Evolutionary conservation across 345 rosid species (phyloP).

Genomic region (Populus simonii): DNA sequence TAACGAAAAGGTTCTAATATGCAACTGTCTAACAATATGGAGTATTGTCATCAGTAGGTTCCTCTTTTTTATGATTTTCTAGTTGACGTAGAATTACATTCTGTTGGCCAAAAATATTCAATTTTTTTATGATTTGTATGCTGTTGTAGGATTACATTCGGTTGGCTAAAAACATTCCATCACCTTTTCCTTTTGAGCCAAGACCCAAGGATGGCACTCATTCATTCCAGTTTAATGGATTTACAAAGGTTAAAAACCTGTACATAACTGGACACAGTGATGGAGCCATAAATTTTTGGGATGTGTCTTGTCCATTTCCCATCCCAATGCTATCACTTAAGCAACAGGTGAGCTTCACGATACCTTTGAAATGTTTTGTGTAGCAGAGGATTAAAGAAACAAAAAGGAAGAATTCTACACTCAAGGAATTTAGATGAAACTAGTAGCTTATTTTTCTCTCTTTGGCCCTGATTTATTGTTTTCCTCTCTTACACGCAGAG

Average conservation of each 20-base stretch:
- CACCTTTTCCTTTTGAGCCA: constrained; percentile 59
- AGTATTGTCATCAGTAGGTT: neutral
- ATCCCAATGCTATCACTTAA: constrained; percentile 58
- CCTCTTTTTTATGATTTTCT: neutral
- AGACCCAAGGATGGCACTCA: constrained; percentile 50
- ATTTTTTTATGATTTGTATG: constrained; percentile 7
- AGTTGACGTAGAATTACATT: constrained; percentile 52
- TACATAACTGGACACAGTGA: constrained; percentile 81
- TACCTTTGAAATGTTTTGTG: neutral
- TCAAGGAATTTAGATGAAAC: neutral
- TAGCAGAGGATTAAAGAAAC: neutral
- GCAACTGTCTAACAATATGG: neutral
- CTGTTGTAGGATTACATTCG: constrained; percentile 54
- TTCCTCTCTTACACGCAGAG: constrained; percentile 40
- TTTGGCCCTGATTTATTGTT: neutral
- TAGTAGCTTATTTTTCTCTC: neutral
- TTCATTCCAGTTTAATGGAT: constrained; percentile 52
- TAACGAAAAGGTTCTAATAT: neutral
- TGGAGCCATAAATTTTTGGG: constrained; percentile 85
- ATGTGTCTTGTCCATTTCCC: constrained; percentile 61
- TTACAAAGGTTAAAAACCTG: constrained; percentile 68
- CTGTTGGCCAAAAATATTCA: constrained; percentile 42
- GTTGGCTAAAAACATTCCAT: constrained; percentile 45
- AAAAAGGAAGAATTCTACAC: neutral
- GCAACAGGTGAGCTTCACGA: constrained; percentile 60